phyloP scores from a whole-genome alignment of 352 stramenopile genomes.

The Blastocystis hominis region DNA sequence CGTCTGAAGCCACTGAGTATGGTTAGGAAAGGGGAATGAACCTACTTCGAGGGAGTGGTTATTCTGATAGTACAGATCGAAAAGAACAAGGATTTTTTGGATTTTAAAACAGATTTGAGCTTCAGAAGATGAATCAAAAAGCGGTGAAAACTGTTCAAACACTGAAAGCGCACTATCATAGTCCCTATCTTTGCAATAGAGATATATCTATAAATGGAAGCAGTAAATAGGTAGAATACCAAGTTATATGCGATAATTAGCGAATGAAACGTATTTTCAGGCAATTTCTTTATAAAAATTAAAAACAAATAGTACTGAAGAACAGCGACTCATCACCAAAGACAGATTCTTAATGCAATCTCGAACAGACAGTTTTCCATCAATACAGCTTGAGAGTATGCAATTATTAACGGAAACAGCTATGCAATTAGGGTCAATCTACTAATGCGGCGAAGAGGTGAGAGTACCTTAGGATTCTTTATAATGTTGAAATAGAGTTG shows the following conservation, averaged over 20 bases:
- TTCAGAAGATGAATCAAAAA: background rate
- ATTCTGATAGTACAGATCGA: background rate
- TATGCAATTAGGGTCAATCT: background rate
- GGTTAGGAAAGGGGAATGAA: background rate
- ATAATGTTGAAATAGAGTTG: background rate
- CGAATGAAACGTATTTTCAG: background rate
- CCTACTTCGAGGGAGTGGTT: background rate
- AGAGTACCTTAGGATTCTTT: background rate
- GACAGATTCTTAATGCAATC: background rate
- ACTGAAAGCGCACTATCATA: background rate
- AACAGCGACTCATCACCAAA: background rate
- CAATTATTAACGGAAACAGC: background rate
- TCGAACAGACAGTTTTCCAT: background rate
- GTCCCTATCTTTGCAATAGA: background rate
- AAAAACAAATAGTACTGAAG: background rate
- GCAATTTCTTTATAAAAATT: no score
- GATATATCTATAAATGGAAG: background rate
- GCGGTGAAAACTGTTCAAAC: background rate
- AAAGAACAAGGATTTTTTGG: background rate
- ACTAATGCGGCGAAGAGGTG: background rate
- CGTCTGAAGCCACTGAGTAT: background rate
- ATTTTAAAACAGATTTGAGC: background rate
- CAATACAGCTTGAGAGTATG: background rate
- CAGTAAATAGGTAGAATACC: background rate
- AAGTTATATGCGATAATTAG: background rate